These are phyloP conservation scores for Cladosporium sp. DNA, from an alignment of 2,329 filamentous ascomycete genomes.

Conservation along the genomic window DNA sequence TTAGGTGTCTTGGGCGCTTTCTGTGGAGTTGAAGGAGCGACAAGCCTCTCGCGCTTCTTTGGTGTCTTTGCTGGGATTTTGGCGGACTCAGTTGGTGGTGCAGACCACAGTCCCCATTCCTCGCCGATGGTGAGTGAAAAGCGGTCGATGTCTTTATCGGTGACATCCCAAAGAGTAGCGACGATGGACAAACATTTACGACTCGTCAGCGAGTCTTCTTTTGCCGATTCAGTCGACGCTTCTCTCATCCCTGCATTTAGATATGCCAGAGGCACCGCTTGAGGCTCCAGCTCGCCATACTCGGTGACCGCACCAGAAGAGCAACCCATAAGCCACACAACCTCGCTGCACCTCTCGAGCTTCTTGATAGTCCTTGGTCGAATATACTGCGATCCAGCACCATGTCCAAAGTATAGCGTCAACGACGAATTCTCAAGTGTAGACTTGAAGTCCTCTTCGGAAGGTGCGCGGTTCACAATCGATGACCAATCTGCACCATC, in stretches of 20 bases:
- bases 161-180: conserved; percentile 96
- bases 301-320: conserved; percentile 77
- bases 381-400: conserved; percentile 91
- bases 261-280: conserved; percentile 86
- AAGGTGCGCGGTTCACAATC: conserved; percentile 65
- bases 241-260: conserved; percentile 65
- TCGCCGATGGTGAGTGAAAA: conserved; percentile 77
- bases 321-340: conserved; percentile 87
- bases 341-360: conserved; percentile 44
- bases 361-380: conserved; percentile 76
- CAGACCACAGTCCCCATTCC: conserved; percentile 70
- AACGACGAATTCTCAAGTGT: conserved; percentile 65
- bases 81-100: conserved; percentile 16
- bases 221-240: background rate
- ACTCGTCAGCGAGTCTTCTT: no score
- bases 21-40: conserved; percentile 26
- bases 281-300: conserved; percentile 83
- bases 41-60: conserved; percentile 22
- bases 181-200: conserved; percentile 63
- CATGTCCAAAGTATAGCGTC: conserved; percentile 93
- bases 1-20: conserved; percentile 30
- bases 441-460: conserved; percentile 70
- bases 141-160: conserved; percentile 93
- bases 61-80: conserved; percentile 25
- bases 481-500: conserved; percentile 55